Evolutionary conservation across 192 early-diverging fungal genomes (phyloP), one percentile per base, ranked within the genome.

Genomic region (Phlyctochytrium arcticum): DNA sequence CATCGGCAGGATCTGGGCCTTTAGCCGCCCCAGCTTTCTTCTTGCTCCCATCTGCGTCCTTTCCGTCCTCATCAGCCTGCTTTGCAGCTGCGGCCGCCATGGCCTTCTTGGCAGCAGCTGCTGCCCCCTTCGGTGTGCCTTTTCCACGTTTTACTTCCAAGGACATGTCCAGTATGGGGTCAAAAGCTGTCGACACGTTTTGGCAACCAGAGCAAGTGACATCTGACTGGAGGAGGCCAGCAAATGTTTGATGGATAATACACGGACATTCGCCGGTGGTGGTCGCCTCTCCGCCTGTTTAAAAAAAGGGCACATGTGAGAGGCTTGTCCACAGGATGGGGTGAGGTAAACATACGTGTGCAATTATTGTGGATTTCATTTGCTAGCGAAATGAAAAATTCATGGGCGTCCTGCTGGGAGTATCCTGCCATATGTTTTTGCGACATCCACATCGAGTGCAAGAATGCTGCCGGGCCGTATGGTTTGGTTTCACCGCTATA

Each of bases 361-460:
- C 77, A 80, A 36, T 61, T 72, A 30, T 72, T 79, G 62, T 99
- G 96, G 57, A 99, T 86, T 51, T 87, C 77, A 63, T 97, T 91
- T 50, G 98, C 68, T 5, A 90, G 75, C 9, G 92, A 87, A 39
- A 97, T 93, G 64, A 98, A 92, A 58, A 95, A 98, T 60, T 99
- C 96, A 70, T 99, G 96, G 1, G 95, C 94, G 60, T 98, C 95
- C 70, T 99, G 95, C 74, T 98, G 94, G 12, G 88, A 85, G 60
- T 95, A 95, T 7, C 93, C 89, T 17, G 96, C 94, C 30, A 98
- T 74, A 47, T 96, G 87, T 42, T 84, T 79, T 27, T 88, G 87
- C 12, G 89, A 85, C 67, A 88, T 81, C 96, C 96, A 98, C 81
- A 98, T 88, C 10, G 89, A 68, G 62, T 88, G 88, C 30, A 98